Percentiles rank a stretch among this genome's conserved stretches.
phyloP scores from a whole-genome alignment of 495 filamentous ascomycete species.

The Cercophora samala region DNA sequence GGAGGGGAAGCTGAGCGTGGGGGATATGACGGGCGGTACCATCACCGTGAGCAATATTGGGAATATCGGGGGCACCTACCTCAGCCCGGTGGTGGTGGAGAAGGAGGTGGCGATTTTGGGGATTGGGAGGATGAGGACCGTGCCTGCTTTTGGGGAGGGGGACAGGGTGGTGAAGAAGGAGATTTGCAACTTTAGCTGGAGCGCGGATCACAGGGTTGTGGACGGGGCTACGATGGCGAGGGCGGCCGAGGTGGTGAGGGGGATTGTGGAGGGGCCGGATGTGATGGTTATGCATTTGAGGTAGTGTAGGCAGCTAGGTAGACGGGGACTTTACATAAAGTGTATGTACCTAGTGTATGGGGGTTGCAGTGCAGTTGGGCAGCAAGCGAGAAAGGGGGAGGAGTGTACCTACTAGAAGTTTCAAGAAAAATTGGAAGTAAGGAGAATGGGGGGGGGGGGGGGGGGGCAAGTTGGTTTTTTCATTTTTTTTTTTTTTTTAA shows the following conservation, averaged over 20 bases:
- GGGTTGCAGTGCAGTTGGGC: neutral
- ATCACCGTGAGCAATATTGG: slow-evolving; percentile 97
- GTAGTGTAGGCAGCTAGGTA: too few relatives aligned
- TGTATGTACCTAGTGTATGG: too few relatives aligned
- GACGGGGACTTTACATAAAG: too few relatives aligned
- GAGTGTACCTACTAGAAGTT: neutral
- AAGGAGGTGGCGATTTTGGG: slow-evolving; percentile 91
- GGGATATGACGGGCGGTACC: slow-evolving; percentile 81
- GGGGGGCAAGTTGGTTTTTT: neutral
- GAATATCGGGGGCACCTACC: slow-evolving; percentile 90
- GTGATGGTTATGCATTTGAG: slow-evolving; percentile 68
- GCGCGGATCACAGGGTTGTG: slow-evolving; percentile 90
- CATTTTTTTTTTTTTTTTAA: neutral
- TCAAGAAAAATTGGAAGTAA: slow-evolving; percentile 1
- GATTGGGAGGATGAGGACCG: slow-evolving; percentile 69
- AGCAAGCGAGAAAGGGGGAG: slow-evolving; percentile 1
- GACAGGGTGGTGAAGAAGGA: slow-evolving; percentile 59
- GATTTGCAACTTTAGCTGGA: slow-evolving; percentile 88
- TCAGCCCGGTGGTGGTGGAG: slow-evolving; percentile 84
- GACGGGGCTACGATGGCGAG: slow-evolving; percentile 93
- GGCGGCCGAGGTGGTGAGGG: slow-evolving; percentile 74
- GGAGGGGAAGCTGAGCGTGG: slow-evolving; percentile 67
- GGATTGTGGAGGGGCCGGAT: slow-evolving; percentile 77
- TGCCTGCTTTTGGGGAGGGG: slow-evolving; percentile 66
- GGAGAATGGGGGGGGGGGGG: neutral